Conservation (phyloP, 139 green algal species). For the Chlorella sp. region DNA sequence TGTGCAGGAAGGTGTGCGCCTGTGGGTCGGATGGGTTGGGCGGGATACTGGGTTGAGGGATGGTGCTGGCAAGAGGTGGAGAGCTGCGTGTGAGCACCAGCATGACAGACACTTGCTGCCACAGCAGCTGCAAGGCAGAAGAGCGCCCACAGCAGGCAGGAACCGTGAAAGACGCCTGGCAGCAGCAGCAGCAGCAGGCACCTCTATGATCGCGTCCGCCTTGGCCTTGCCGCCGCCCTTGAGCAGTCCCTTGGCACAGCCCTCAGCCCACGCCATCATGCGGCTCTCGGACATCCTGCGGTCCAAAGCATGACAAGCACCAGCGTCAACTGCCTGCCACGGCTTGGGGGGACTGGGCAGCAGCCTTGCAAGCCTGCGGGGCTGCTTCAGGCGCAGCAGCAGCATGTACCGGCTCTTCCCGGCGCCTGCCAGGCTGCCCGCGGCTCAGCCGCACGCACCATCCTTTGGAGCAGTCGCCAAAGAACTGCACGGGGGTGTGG, state of each 20-base stretch:
- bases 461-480: constrained; percentile 78
- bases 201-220: background rate
- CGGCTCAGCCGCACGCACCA: constrained; percentile 54
- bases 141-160: too few relatives aligned
- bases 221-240: constrained; percentile 49
- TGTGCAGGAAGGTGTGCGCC: constrained; percentile 12
- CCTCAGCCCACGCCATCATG: constrained; percentile 49
- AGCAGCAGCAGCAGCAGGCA: too few relatives aligned
- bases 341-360: too few relatives aligned
- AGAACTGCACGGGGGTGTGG: constrained; percentile 74
- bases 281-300: constrained; percentile 55
- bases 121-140: too few relatives aligned
- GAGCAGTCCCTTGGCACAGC: constrained; percentile 55
- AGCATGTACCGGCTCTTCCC: too few relatives aligned
- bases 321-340: background rate
- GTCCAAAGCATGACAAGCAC: too few relatives aligned
- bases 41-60: too few relatives aligned
- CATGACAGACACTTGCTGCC: too few relatives aligned
- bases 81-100: too few relatives aligned
- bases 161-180: too few relatives aligned
- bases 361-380: background rate
- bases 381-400: background rate
- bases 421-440: too few relatives aligned
- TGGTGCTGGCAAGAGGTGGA: too few relatives aligned
- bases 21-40: background rate